Evolutionary conservation across 805 yeast genomes (phyloP).

Genomic region (Saccharomycopsis sp.): DNA sequence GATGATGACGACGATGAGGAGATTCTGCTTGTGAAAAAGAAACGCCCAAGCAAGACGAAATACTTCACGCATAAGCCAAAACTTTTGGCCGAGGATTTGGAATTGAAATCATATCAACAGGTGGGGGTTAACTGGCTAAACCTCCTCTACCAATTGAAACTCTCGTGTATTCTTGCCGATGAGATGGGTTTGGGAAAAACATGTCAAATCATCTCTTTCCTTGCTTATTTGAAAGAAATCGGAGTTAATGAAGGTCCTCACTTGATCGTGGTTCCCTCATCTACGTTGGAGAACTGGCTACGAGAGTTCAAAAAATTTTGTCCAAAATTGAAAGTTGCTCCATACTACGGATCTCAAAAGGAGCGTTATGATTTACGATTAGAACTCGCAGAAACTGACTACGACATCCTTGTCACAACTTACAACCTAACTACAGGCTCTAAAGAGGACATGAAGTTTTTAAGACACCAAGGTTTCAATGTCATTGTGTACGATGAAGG

Average conservation of each 20-base stretch:
- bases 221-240: conserved; percentile 74
- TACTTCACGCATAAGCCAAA: conserved; percentile 70
- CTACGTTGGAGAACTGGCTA: conserved; percentile 95
- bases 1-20: conserved; percentile 30
- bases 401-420: conserved; percentile 91
- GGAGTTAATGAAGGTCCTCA: conserved; percentile 70
- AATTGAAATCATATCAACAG: conserved; percentile 83
- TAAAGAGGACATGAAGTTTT: conserved; percentile 71
- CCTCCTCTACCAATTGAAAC: conserved; percentile 63
- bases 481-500: conserved; percentile 96
- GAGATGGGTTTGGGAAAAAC: conserved; percentile 99
- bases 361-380: conserved; percentile 84
- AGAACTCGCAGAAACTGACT: conserved; percentile 48
- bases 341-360: conserved; percentile 82
- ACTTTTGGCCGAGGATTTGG: conserved; percentile 53
- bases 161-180: conserved; percentile 94
- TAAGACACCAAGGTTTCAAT: conserved; percentile 69
- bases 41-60: conserved; percentile 25
- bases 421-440: conserved; percentile 87
- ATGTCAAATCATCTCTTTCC: conserved; percentile 88
- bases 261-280: conserved; percentile 90
- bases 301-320: conserved; percentile 89
- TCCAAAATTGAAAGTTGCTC: conserved; percentile 75
- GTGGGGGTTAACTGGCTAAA: conserved; percentile 96
- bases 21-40: conserved; percentile 26